Percentiles rank a stretch among this genome's conserved stretches.
phyloP scores from a whole-genome alignment of 2,329 filamentous ascomycete species.

The Chrysoporthe deuterocubensis region DNA sequence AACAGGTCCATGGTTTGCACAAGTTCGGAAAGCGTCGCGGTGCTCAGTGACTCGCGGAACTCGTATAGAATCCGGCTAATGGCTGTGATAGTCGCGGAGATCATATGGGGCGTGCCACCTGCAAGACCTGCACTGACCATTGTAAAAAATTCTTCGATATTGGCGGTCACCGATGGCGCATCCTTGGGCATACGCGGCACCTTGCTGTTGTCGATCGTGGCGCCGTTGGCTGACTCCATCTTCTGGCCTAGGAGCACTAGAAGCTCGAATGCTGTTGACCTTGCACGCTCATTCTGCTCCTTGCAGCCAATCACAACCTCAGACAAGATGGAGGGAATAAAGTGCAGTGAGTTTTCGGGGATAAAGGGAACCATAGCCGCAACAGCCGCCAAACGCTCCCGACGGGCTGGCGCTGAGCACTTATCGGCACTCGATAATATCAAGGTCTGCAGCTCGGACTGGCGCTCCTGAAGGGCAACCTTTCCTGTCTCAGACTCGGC shows the following conservation, averaged over 20 bases:
- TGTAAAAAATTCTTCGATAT: slow-evolving; percentile 93
- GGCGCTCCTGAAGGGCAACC: slow-evolving; percentile 76
- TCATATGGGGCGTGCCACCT: slow-evolving; percentile 93
- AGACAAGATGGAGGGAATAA: slow-evolving; percentile 87
- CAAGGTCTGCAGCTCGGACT: slow-evolving; percentile 78
- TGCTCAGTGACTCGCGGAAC: slow-evolving; percentile 73
- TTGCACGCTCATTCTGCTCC: slow-evolving; percentile 94
- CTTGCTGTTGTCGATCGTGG: slow-evolving; percentile 81
- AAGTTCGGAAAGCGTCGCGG: slow-evolving; percentile 76
- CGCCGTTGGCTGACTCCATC: slow-evolving; percentile 69
- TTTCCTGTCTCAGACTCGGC: slow-evolving; percentile 79
- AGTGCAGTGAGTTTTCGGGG: slow-evolving; percentile 79
- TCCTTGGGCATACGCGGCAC: slow-evolving; percentile 85
- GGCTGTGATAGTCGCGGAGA: slow-evolving; percentile 94
- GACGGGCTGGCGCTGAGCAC: slow-evolving; percentile 81
- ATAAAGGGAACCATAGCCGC: slow-evolving; percentile 79
- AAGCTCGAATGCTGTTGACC: slow-evolving; percentile 86
- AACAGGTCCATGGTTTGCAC: slow-evolving; percentile 96
- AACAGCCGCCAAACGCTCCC: slow-evolving; percentile 85
- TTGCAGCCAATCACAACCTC: slow-evolving; percentile 97
- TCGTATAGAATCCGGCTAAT: slow-evolving; percentile 92
- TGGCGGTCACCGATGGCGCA: slow-evolving; percentile 76
- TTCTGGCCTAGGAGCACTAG: slow-evolving; percentile 86
- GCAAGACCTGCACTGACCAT: slow-evolving; percentile 97
- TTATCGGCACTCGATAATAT: slow-evolving; percentile 81